Evolutionary conservation across 139 green algal genomes (phyloP), one percentile per base, ranked within the genome.

Genomic region (Micractinium sp.): DNA sequence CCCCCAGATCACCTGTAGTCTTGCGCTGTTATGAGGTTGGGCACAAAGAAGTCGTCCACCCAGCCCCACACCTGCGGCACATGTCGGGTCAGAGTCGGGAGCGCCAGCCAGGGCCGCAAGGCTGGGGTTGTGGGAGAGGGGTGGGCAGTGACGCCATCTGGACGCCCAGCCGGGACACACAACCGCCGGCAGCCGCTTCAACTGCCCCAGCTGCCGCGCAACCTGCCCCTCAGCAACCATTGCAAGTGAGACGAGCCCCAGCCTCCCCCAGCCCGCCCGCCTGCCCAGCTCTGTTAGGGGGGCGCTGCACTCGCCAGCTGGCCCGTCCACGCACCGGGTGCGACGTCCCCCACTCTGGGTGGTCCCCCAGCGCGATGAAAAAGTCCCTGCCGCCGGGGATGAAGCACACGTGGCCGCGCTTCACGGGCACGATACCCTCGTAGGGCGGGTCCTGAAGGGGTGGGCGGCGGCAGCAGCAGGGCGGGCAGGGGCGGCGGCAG

Each of bases 331-430:
- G n/a, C n/a, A n/a, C n/a, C 73, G 73, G 15, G 73, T 79, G 73
- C 19, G 73, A 79, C 15, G n/a, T 47, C 14, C 14, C 73, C 73
- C 92, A 94, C 29, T 94, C 92, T 0, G 84, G 41, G 66, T 94
- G 92, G 53, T 93, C 91, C 15, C n/a, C 39, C 25, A 90, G 38
- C 31, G 92, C 86, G 29, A 94, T 92, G 41, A 94, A 94, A 22
- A 91, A 94, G 47, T 94, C 92, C 67, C 77, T 89, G 18, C 88
- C 91, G 29, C 79, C 73, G 47, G 92, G 91, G 33, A 94, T 94
- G 81, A 93, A 85, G 81, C 85, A 91, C 33, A 84, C 88, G 47
- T 94, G 87, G 5, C 92, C 92, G 67, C 80, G 53, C 80, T 41
- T 41, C 18, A 85, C 80, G 18, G 36, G 29, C 5, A 85, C 19